phyloP scores from a whole-genome alignment of 257 asterid species.

The Jacaranda mimosifolia region DNA sequence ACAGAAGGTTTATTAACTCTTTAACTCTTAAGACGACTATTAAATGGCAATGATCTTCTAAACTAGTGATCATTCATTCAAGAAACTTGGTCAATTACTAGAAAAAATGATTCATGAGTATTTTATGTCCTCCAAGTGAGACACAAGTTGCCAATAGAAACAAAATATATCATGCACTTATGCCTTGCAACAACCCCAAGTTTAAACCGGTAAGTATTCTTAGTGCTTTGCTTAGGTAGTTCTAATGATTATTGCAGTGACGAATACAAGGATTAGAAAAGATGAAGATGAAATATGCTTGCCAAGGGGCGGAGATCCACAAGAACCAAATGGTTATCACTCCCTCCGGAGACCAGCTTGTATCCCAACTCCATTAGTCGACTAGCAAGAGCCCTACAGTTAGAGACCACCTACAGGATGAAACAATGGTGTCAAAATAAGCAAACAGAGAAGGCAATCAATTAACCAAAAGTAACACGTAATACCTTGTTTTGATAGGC shows the following conservation, averaged over 20 bases:
- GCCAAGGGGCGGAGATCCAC: constrained; percentile 95
- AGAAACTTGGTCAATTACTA: background rate
- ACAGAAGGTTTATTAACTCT: background rate
- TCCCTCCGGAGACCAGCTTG: constrained; percentile 92
- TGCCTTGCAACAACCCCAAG: background rate
- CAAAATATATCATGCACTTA: background rate
- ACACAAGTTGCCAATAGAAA: background rate
- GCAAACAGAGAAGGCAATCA: constrained; percentile 1
- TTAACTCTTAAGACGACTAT: background rate
- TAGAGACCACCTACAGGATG: constrained; percentile 71
- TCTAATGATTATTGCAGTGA: background rate
- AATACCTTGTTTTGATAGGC: constrained; percentile 83
- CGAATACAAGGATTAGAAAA: background rate
- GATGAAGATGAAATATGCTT: constrained; percentile 37
- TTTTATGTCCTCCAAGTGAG: constrained; percentile 2
- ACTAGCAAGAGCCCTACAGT: constrained; percentile 88
- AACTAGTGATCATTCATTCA: background rate
- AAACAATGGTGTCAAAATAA: constrained; percentile 28
- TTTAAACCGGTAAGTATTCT: background rate
- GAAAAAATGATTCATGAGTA: background rate
- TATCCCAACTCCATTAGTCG: constrained; percentile 82
- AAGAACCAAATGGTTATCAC: constrained; percentile 97
- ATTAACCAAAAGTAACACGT: constrained; percentile 18
- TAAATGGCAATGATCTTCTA: background rate
- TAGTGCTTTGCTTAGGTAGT: background rate